Base-by-base conservation (phyloP, 169 alveolate species). In the Cryptosporidium muris region DNA sequence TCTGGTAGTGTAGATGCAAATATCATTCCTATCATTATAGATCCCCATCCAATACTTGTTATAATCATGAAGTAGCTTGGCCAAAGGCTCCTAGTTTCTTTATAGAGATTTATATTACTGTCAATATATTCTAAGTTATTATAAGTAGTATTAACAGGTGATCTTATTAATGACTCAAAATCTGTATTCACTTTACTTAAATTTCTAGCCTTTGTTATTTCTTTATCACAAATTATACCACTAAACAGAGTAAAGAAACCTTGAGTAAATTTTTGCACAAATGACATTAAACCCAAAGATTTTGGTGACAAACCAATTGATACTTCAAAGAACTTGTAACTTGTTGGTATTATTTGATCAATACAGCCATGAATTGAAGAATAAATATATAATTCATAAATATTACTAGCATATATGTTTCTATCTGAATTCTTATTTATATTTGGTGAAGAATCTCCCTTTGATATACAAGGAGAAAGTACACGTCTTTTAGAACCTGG, bases 11-110 rank as follows among this genome's bases (percentile, higher is more conserved):
- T 74, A 14, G 67, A 48, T 4, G 74, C 85, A 25, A 74, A 74
- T 40, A 74, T 43, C 85, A 74, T 74, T 14, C 58, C 54, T 8
- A 58, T 14, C 85, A 74, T 36, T n/a, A 74, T 63, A 54, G 60
- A 34, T 3, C 85, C 85, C 85, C 85, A 74, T 16, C 85, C 85
- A 14, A 58, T 74, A 25, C 74, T 58, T 2, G 85, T 74, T 42
- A 74, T 64, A 66, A 74, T 74, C 85, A 74, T 74, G 36, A 74
- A 58, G n/a, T 74, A 74, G 42, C 63, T 68, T 11, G 85, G 85
- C 85, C 85, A 74, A n/a, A 47, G 34, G 38, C 3, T 74, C 25
- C n/a, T 66, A 74, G n/a, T 48, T 6, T 37, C 48, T 4, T 64
- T 47, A 25, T 2, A 45, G 80, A 12, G 16, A n/a, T 7, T 45